Evolutionary conservation across 306 rosid genomes (phyloP), one percentile per base, ranked within the genome.

Genomic region (Medicago arabica): DNA sequence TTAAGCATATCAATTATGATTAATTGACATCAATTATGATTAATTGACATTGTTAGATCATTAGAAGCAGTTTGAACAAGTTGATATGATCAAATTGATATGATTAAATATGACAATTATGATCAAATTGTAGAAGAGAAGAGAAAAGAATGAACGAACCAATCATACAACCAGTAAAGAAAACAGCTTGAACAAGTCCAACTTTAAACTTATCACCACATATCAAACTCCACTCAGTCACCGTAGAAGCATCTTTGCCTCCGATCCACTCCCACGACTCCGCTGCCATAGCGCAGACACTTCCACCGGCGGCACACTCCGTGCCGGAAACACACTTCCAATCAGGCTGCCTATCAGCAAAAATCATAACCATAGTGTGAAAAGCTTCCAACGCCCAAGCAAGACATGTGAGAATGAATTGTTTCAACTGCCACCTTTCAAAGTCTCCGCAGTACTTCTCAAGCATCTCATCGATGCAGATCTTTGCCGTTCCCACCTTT

Each of bases 81-180:
- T n/a, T n/a, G n/a, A n/a, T n/a, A n/a, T n/a, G n/a, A n/a, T n/a
- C n/a, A n/a, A n/a, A n/a, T n/a, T n/a, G n/a, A n/a, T n/a, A 21
- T 21, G 23, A 21, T 21, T 21, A 21, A 21, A 21, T 21, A 21
- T 21, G 23, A 21, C 2, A 1, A 21, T n/a, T n/a, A n/a, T n/a
- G n/a, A n/a, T n/a, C n/a, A 21, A 21, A 21, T 21, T 21, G 34
- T 28, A 28, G 34, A 28, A 2, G 34, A 28, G 3, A 28, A 28
- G 34, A 28, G 34, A 28, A 28, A 28, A 28, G 34, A 28, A 4
- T 28, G 34, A 28, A 28, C 34, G 4, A 44, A 44, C 97, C 98
- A 61, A 93, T 91, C 98, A 93, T 93, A 51, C 98, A 93, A 86
- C 98, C 97, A 66, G 92, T 93, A 72, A 93, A 93, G 86, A 93